Base-by-base conservation (phyloP, 2,329 filamentous ascomycete genomes). In the Herpotrichia juniperi region DNA sequence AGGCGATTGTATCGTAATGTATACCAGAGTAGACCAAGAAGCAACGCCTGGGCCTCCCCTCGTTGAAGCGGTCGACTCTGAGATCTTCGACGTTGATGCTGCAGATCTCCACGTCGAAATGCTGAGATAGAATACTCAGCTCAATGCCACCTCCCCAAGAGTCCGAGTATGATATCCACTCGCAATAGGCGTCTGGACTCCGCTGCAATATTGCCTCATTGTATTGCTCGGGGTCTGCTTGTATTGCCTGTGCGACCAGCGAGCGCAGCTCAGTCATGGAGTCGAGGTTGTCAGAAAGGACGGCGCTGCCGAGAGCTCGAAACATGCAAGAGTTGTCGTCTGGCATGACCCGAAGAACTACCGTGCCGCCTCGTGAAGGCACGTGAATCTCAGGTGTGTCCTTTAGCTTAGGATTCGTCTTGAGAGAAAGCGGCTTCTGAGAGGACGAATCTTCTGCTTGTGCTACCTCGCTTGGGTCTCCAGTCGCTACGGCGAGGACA, bases 241-340 rank as follows among this genome's bases (percentile, higher is more conserved):
- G 86, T 53, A 97, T 97, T 43, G 86, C 85, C 46, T 89, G 84
- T 1, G 90, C 91, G 17, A 96, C 87, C 56, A 96, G 81, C 12
- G 83, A 86, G 49, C 93, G 87, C 16, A 97, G 80, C 63, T 89
- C 87, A 0, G 80, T 84, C 85, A 90, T 88, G 8, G 81, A 80
- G 57, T 88, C 85, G 62, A 88, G 80, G 1, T 80, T 79, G 9
- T 72, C 70, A 26, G 84, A 83, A 43, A 91, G 84, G n/a, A 96
- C 81, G 2, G 89, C 89, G 48, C 87, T 89, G 14, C 90, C 90
- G 42, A 97, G 87, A 0, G 93, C 93, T 24, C 92, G 89, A 74
- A 97, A 97, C 66, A 97, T 86, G 75, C 93, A 97, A 52, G 87
- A 91, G 74, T 97, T 97, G 74, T 97, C 93, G 68, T 97, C 93